Conservation (phyloP, 139 green algal genomes). For the Pedinophyceae sp. region DNA sequence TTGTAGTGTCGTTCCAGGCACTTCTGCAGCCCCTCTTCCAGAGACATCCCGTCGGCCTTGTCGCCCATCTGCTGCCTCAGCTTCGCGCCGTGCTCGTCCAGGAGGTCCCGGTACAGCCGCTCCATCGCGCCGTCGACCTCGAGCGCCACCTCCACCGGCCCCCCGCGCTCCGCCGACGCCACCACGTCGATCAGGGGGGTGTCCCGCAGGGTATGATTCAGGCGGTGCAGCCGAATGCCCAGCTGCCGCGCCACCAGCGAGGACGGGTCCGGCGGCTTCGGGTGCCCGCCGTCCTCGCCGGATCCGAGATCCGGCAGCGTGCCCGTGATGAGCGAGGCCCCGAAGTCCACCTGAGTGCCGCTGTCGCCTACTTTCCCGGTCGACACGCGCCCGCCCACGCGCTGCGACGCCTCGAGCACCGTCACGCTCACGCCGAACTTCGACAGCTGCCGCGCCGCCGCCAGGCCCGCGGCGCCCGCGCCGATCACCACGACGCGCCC, state of each 20-base stretch:
- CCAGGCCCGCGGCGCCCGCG: constrained; percentile 58
- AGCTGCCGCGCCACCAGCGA: constrained; percentile 37
- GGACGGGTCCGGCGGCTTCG: constrained; percentile 43
- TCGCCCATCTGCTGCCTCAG: no score
- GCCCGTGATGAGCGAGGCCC: constrained; percentile 72
- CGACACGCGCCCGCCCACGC: constrained; percentile 65
- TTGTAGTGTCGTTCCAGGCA: no score
- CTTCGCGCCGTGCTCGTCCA: constrained; percentile 36
- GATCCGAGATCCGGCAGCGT: constrained; percentile 1
- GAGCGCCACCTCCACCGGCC: constrained; percentile 29
- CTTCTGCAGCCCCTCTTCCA: no score
- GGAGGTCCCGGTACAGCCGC: no score
- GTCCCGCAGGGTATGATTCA: no score
- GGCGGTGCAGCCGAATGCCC: constrained; percentile 29
- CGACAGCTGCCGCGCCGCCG: constrained; percentile 42
- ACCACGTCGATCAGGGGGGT: constrained; percentile 49
- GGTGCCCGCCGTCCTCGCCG: constrained; percentile 5
- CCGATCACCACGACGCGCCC: constrained; percentile 53
- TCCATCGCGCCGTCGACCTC: no score
- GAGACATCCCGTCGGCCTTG: no score
- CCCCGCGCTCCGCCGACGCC: constrained; percentile 15
- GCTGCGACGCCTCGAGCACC: constrained; percentile 66
- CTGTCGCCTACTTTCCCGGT: constrained; percentile 17
- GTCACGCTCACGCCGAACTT: constrained; percentile 33
- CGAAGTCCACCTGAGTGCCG: constrained; percentile 56